Conservation (phyloP, 2,329 filamentous ascomycete species). For the Aspergillus nomiae region DNA sequence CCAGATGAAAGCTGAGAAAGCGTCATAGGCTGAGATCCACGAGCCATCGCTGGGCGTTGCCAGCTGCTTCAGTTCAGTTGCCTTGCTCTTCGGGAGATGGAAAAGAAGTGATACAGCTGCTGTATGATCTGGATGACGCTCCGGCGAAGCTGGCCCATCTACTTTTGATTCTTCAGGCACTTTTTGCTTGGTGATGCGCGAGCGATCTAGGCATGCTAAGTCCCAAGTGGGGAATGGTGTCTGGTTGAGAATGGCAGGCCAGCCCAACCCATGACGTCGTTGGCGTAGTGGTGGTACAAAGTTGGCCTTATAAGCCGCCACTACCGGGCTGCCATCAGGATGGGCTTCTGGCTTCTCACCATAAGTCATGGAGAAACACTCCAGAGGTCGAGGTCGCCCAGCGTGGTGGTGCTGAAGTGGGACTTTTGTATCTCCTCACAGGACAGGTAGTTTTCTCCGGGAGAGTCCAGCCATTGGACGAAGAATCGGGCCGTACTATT, state of each 20-base stretch:
- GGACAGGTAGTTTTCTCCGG: constrained; percentile 37
- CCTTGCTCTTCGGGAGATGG: constrained; percentile 50
- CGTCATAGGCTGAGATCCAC: constrained; percentile 51
- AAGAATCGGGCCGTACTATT: constrained; percentile 38
- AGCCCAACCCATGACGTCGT: constrained; percentile 48
- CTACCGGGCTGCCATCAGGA: constrained; percentile 34
- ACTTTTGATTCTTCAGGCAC: constrained; percentile 27
- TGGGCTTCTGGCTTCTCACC: constrained; percentile 37
- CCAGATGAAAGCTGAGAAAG: constrained; percentile 45
- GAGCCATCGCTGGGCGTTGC: constrained; percentile 37
- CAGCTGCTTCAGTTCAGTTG: constrained; percentile 41
- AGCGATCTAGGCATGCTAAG: constrained; percentile 37
- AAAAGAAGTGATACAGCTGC: constrained; percentile 37
- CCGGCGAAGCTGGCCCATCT: constrained; percentile 13
- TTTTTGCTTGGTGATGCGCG: constrained; percentile 33
- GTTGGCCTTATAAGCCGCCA: constrained; percentile 45
- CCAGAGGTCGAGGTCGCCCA: constrained; percentile 40
- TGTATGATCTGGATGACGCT: constrained; percentile 27
- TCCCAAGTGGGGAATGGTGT: constrained; percentile 40
- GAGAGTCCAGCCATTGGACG: constrained; percentile 41
- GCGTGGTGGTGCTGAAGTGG: constrained; percentile 34
- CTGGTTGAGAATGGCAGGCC: constrained; percentile 36
- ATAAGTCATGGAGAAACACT: constrained; percentile 40
- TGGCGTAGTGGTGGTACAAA: constrained; percentile 49
- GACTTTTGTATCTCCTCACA: constrained; percentile 41